Evolutionary conservation across 148 eudicot species (phyloP).

Genomic region (Cornus kousa): DNA sequence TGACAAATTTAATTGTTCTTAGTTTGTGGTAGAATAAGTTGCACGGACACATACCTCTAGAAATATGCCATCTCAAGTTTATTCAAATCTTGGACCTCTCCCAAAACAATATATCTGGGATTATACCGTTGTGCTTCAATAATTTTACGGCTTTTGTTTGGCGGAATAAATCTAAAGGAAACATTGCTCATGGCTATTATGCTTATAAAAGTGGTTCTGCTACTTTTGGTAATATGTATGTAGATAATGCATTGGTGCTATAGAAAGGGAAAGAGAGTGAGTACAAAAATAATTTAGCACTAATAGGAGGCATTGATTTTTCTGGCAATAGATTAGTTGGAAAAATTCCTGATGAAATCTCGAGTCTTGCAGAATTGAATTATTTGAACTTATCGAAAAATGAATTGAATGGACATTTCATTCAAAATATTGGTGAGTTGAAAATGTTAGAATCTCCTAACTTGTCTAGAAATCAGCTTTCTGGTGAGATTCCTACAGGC

Average conservation of each 20-base stretch:
- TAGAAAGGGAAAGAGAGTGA: conserved; percentile 24
- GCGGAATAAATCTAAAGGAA: neutral
- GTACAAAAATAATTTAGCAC: conserved; percentile 12
- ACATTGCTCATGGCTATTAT: neutral
- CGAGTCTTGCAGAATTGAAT: conserved; percentile 16
- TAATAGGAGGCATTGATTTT: conserved; percentile 33
- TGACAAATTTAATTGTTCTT: conserved; percentile 11
- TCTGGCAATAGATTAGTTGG: conserved; percentile 31
- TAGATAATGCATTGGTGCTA: conserved; percentile 12
- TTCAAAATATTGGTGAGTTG: conserved; percentile 26
- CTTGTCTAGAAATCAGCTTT: conserved; percentile 28
- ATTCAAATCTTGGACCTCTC: conserved; percentile 29
- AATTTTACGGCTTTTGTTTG: conserved; percentile 11
- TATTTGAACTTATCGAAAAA: conserved; percentile 40
- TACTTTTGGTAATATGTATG: neutral
- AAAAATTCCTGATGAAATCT: conserved; percentile 26
- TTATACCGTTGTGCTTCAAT: conserved; percentile 14
- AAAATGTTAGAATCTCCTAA: conserved; percentile 25
- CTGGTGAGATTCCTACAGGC: conserved; percentile 35
- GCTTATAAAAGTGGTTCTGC: too few species aligned
- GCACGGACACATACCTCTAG: conserved; percentile 22
- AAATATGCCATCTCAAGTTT: conserved; percentile 12
- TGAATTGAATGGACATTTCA: conserved; percentile 25
- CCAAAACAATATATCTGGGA: conserved; percentile 21
- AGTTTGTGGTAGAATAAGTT: conserved; percentile 21